Base-by-base conservation (phyloP, 805 yeast genomes). In the Candida jianshihensis region DNA sequence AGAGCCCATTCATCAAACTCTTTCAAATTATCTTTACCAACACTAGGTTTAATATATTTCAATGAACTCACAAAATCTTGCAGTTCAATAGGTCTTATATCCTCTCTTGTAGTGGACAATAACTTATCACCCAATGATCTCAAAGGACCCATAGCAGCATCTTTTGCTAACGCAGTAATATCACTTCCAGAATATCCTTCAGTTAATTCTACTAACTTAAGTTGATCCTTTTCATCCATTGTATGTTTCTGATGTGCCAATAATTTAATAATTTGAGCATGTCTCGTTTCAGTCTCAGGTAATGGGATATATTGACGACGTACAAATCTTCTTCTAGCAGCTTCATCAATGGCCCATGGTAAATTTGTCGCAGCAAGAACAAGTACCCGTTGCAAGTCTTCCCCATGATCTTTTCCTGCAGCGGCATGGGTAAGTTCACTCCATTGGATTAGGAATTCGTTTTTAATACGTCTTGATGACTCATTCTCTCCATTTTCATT, bases 281-380 rank as follows among this genome's bases (percentile, higher is more conserved):
- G 61, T 39, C 97, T 65, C 2, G 97, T 87, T 46, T 81, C 89
- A 18, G 66, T 72, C 54, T 89, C 97, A 0, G 98, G 97, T 31
- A 92, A 64, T 4, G 97, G 97, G 37, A 92, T 89, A 59, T 92
- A 89, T 53, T 86, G 94, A 35, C 97, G 68, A 50, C 94, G 74
- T 6, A 86, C 95, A 60, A 90, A 90, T 43, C 97, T 70, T 56
- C 97, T 73, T 51, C 97, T 68, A 1, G 97, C 97, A 3, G 97
- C 97, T 53, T 92, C 97, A 59, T 90, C 98, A 42, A 85, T 88
- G 2, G 87, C 82, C 98, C 98, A 90, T 0, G 98, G 98, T 42
- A 90, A 57, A 56, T 90, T 92, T 0, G 97, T 90, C 2, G 97
- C 97, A 0, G 96, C 97, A 28, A 92, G 63, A 4, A 90, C 94